Evolutionary conservation across 2,329 filamentous ascomycete species (phyloP).

Genomic region (Pseudocercospora pini-densiflorae): DNA sequence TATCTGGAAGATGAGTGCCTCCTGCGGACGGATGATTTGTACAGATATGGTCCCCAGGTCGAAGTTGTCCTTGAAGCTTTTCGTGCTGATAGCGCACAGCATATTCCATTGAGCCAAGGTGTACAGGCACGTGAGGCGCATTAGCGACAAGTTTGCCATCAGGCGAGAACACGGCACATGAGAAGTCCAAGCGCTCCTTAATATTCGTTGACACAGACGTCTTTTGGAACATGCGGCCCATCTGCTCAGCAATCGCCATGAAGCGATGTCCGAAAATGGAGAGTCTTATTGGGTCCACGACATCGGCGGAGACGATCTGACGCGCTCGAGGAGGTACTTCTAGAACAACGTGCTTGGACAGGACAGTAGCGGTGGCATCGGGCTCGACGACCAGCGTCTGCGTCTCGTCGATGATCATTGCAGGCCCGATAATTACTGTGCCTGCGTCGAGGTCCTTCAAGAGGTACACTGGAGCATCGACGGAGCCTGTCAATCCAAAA

Average conservation of each 20-base stretch:
- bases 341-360: slow-evolving; percentile 46
- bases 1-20: slow-evolving; percentile 48
- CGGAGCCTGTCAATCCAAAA: slow-evolving; percentile 32
- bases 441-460: slow-evolving; percentile 31
- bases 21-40: slow-evolving; percentile 48
- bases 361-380: slow-evolving; percentile 42
- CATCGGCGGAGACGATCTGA: slow-evolving; percentile 26
- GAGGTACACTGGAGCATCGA: slow-evolving; percentile 32
- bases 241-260: slow-evolving; percentile 64
- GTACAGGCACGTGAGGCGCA: slow-evolving; percentile 49
- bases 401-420: slow-evolving; percentile 46
- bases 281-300: slow-evolving; percentile 57
- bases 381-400: slow-evolving; percentile 53
- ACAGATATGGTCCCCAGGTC: slow-evolving; percentile 46
- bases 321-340: slow-evolving; percentile 34
- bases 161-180: slow-evolving; percentile 50
- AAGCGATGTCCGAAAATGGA: slow-evolving; percentile 61
- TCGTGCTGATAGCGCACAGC: slow-evolving; percentile 47
- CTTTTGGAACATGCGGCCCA: slow-evolving; percentile 61
- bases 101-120: slow-evolving; percentile 51
- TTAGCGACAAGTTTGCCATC: slow-evolving; percentile 50
- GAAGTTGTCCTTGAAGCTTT: slow-evolving; percentile 40
- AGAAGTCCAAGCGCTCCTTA: slow-evolving; percentile 51
- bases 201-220: slow-evolving; percentile 59
- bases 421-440: slow-evolving; percentile 35